A percentile compares a stretch with the other conserved stretches of the same genome.
Evolutionary conservation across 2,329 filamentous ascomycete genomes (phyloP).

Genomic region (Aspergillus floridensis): DNA sequence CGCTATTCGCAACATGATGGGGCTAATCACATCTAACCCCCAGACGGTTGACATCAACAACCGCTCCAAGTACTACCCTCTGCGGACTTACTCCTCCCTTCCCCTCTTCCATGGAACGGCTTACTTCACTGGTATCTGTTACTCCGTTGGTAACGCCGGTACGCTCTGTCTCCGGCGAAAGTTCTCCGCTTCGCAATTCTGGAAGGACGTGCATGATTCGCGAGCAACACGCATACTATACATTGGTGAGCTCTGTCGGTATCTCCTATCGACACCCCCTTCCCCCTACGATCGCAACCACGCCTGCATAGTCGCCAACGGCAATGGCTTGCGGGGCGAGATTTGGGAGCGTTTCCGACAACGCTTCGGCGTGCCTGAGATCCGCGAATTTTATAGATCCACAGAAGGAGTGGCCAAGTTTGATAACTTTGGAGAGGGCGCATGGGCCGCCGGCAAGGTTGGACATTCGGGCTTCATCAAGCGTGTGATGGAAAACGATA

Average conservation of each 20-base stretch:
- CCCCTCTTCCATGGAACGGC: constrained; percentile 52
- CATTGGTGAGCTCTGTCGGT: constrained; percentile 52
- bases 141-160: constrained; percentile 39
- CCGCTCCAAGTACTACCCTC: constrained; percentile 42
- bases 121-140: constrained; percentile 46
- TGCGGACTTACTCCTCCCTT: constrained; percentile 49
- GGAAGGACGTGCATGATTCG: constrained; percentile 45
- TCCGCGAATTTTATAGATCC: constrained; percentile 50
- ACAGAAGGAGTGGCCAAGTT: constrained; percentile 49
- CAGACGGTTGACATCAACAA: constrained; percentile 36
- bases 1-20: constrained; percentile 40
- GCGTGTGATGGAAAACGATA: constrained; percentile 42
- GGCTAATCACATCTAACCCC: constrained; percentile 39
- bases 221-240: constrained; percentile 45
- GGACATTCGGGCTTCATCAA: constrained; percentile 45
- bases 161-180: constrained; percentile 47
- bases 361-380: constrained; percentile 45
- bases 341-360: constrained; percentile 50
- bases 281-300: constrained; percentile 48
- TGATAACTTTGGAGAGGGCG: constrained; percentile 43
- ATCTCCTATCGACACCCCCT: constrained; percentile 46
- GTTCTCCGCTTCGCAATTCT: constrained; percentile 48
- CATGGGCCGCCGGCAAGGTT: constrained; percentile 45
- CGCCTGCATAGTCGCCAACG: constrained; percentile 44
- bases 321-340: constrained; percentile 49